These are phyloP conservation scores for Cucurbita maxima DNA, from an alignment of 306 rosid species.

Conservation along the genomic window DNA sequence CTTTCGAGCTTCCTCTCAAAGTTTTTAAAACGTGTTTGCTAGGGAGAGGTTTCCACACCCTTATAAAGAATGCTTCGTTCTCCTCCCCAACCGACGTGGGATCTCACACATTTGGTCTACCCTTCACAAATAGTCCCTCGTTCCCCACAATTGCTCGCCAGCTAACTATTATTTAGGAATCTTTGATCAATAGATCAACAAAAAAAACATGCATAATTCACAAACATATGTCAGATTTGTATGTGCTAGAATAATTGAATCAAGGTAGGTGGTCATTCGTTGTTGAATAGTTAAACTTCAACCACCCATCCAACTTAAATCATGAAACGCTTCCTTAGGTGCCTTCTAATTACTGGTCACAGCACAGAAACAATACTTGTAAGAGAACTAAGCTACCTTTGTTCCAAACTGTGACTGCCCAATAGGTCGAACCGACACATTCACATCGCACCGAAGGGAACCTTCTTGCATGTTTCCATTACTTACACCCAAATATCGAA, in stretches of 20 bases:
- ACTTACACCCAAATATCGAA: constrained; percentile 82
- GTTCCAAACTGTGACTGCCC: constrained; percentile 75
- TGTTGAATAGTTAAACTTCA: background rate
- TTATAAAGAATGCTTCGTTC: no score
- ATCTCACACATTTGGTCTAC: background rate
- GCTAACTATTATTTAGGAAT: background rate
- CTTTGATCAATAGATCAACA: background rate
- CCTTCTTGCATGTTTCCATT: constrained; percentile 99
- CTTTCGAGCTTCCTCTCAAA: no score
- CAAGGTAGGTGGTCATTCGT: background rate
- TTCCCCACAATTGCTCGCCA: background rate
- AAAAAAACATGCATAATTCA: background rate
- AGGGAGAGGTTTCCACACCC: no score
- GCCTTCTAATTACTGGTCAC: background rate
- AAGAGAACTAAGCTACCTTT: constrained; percentile 30
- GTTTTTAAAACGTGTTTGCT: no score
- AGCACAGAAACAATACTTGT: background rate
- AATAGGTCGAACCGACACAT: constrained; percentile 76
- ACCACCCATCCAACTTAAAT: background rate
- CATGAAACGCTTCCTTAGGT: background rate
- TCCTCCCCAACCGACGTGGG: no score
- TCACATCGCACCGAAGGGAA: constrained; percentile 90
- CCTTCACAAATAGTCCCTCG: background rate
- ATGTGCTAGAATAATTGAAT: background rate
- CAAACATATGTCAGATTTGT: background rate